Evolutionary conservation across 2,329 filamentous ascomycete genomes (phyloP).

Genomic region (Microsporum canis): DNA sequence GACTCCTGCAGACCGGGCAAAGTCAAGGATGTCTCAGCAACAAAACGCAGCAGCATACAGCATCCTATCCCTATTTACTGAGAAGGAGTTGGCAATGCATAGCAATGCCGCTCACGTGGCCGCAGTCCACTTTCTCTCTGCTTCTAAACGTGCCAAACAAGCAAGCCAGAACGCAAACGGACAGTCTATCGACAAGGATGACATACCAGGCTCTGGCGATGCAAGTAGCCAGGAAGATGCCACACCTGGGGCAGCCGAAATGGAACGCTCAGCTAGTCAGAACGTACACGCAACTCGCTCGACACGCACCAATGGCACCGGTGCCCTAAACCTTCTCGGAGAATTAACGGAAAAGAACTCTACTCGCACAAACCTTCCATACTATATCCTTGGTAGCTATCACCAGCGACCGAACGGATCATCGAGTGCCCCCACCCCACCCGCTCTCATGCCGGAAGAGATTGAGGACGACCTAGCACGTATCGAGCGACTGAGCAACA

Average conservation of each 20-base stretch:
- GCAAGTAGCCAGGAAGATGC: conserved; percentile 33
- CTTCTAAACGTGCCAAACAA: conserved; percentile 38
- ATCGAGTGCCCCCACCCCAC: conserved; percentile 30
- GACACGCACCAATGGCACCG: conserved; percentile 41
- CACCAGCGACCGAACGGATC: conserved; percentile 34
- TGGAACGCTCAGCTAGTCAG: conserved; percentile 50
- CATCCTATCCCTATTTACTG: conserved; percentile 54
- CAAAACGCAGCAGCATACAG: conserved; percentile 50
- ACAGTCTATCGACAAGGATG: conserved; percentile 33
- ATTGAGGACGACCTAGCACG: conserved; percentile 37
- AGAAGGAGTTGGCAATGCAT: conserved; percentile 53
- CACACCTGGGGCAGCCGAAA: conserved; percentile 40
- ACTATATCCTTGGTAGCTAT: conserved; percentile 37
- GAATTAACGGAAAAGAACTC: conserved; percentile 44
- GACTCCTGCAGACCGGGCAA: conserved; percentile 43
- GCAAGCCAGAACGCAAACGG: conserved; percentile 29
- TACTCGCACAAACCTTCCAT: conserved; percentile 36
- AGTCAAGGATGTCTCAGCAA: conserved; percentile 44
- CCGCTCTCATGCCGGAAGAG: conserved; percentile 36
- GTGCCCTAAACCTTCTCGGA: conserved; percentile 44
- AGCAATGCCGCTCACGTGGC: conserved; percentile 51
- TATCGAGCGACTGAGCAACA: conserved; percentile 28
- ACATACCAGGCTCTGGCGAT: conserved; percentile 24
- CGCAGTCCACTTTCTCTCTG: conserved; percentile 47
- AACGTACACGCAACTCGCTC: conserved; percentile 46